Evolutionary conservation across 2,329 filamentous ascomycete species (phyloP).

Genomic region (Metarhizium rileyi): DNA sequence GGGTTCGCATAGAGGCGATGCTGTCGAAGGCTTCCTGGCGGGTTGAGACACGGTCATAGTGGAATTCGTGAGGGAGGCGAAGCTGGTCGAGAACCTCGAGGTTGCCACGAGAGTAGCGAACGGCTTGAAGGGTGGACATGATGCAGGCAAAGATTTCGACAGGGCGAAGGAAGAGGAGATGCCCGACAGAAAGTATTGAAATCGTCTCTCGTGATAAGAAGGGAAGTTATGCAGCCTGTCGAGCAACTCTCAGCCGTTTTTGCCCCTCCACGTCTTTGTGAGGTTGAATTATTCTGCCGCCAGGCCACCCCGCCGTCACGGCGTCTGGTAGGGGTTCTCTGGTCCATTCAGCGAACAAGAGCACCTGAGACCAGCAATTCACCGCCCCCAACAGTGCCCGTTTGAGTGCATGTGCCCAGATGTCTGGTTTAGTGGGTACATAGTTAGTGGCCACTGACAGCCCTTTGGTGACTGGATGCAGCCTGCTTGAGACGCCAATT

Average conservation of each 20-base stretch:
- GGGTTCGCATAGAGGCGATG: slow-evolving; percentile 69
- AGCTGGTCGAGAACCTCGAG: slow-evolving; percentile 76
- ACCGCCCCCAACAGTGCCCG: no score
- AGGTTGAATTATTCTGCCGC: slow-evolving; percentile 18
- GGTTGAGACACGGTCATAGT: slow-evolving; percentile 63
- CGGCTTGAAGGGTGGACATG: slow-evolving; percentile 61
- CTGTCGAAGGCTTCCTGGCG: slow-evolving; percentile 71
- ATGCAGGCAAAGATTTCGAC: background rate
- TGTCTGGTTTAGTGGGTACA: no score
- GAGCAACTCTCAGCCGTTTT: background rate
- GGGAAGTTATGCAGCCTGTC: background rate
- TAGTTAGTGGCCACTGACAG: slow-evolving; percentile 10
- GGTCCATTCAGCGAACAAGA: no score
- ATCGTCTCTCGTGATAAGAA: no score
- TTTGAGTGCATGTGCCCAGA: no score
- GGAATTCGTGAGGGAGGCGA: slow-evolving; percentile 68
- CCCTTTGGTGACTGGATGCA: no score
- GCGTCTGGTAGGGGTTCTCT: no score
- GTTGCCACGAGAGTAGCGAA: slow-evolving; percentile 63
- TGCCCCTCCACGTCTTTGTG: slow-evolving; percentile 18
- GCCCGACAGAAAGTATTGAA: background rate
- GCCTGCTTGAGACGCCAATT: no score
- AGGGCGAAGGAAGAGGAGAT: background rate
- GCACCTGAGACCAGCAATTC: no score
- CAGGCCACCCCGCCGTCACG: slow-evolving; percentile 19